These are phyloP conservation scores for Rehmannia glutinosa DNA, from an alignment of 257 asterid genomes.

Conservation along the genomic window DNA sequence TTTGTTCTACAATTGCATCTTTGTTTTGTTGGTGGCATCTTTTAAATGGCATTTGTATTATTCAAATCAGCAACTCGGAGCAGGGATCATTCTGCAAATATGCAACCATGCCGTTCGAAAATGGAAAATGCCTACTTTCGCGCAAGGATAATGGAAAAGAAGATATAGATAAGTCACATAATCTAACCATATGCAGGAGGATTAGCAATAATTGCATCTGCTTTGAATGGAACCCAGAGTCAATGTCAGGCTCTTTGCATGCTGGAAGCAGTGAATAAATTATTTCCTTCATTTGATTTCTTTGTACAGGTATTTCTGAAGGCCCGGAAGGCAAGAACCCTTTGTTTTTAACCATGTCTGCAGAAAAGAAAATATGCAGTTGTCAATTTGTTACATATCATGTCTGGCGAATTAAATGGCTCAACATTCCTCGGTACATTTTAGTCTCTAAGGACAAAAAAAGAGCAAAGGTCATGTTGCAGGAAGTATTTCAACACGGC, in stretches of 20 bases:
- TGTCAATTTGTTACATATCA: background rate
- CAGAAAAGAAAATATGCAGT: conserved; percentile 18
- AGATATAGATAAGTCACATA: background rate
- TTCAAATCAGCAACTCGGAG: background rate
- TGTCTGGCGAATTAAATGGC: background rate
- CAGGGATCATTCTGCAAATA: background rate
- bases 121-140: background rate
- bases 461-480: background rate
- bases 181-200: conserved; percentile 90
- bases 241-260: conserved; percentile 82
- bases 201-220: conserved; percentile 91
- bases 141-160: background rate
- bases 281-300: conserved; percentile 85
- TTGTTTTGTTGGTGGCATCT: background rate
- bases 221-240: conserved; percentile 82
- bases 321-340: conserved; percentile 99
- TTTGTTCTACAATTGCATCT: too few relatives aligned
- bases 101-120: background rate
- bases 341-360: conserved; percentile 98
- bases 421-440: background rate
- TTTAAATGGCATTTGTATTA: background rate
- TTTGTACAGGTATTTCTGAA: conserved; percentile 82
- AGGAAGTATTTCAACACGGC: background rate
- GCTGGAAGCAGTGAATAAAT: conserved; percentile 83
- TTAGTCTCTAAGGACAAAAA: background rate